These are phyloP conservation scores for Gossypium sturtianum DNA, from an alignment of 345 rosid genomes.

Conservation along the genomic window DNA sequence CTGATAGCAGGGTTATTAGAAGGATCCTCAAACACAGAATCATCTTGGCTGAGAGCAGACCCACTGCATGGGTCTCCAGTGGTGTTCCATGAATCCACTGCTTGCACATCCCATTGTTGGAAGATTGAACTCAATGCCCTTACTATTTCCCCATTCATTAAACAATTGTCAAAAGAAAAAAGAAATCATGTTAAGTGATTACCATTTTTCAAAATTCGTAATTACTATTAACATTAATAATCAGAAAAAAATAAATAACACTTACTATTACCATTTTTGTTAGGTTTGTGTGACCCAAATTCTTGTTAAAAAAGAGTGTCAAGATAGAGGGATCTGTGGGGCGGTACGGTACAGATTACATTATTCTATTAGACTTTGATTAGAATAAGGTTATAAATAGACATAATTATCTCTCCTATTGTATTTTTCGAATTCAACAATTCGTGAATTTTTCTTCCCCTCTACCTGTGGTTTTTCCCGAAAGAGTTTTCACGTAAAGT, in stretches of 20 bases:
- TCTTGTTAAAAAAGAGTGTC: too few species aligned
- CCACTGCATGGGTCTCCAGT: constrained; percentile 54
- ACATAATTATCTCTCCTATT: too few species aligned
- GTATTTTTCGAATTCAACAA: too few species aligned
- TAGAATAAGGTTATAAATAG: too few species aligned
- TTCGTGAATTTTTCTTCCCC: too few species aligned
- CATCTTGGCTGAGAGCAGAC: constrained; percentile 21
- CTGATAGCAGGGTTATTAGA: constrained; percentile 39
- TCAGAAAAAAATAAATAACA: too few species aligned
- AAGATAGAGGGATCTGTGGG: too few species aligned
- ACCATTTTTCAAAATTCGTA: not conserved
- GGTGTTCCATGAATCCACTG: constrained; percentile 35
- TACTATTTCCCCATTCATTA: constrained; percentile 17
- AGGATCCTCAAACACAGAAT: constrained; percentile 13
- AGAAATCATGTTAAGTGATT: not conserved
- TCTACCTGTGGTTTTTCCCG: too few species aligned
- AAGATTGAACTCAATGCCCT: constrained; percentile 44
- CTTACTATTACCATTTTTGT: too few species aligned
- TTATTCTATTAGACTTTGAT: too few species aligned
- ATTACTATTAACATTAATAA: not conserved
- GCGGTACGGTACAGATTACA: too few species aligned
- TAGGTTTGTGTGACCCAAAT: too few species aligned
- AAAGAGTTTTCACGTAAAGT: fast-evolving
- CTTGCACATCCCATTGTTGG: constrained; percentile 33
- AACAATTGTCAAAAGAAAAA: not conserved